These are phyloP conservation scores for Fraxinus platypoda DNA, from an alignment of 305 asterid genomes.

Conservation along the genomic window DNA sequence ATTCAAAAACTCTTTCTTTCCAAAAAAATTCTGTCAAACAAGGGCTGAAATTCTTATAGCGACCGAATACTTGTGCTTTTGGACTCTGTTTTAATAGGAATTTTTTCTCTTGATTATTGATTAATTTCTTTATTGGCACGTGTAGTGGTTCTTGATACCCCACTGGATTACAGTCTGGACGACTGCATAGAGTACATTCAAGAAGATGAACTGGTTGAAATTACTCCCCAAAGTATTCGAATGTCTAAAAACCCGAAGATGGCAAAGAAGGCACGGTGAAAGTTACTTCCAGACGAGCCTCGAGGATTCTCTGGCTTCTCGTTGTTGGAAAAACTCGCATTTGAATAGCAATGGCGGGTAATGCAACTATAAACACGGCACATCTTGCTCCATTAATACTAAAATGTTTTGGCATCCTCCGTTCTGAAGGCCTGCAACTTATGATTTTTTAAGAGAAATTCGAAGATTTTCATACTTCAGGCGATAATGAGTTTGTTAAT, in stretches of 20 bases:
- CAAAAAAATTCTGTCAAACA: background rate
- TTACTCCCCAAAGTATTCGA: conserved; percentile 83
- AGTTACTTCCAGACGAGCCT: background rate
- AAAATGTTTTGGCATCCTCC: background rate
- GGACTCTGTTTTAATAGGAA: background rate
- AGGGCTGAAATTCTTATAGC: background rate
- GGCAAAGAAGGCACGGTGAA: conserved; percentile 52
- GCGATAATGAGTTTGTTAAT: background rate
- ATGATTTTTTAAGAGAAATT: background rate
- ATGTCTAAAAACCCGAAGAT: conserved; percentile 87
- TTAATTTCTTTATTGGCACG: conserved; percentile 12
- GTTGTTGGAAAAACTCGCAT: background rate
- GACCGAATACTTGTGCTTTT: background rate
- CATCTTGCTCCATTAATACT: background rate
- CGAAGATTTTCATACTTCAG: conserved; percentile 22
- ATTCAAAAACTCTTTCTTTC: background rate
- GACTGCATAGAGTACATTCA: conserved; percentile 99
- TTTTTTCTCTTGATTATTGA: background rate
- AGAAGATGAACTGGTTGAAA: conserved; percentile 98
- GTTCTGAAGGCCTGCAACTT: background rate
- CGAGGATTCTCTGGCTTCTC: conserved; percentile 6
- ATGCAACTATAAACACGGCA: conserved; percentile 3
- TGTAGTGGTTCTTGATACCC: conserved; percentile 87
- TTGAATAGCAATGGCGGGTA: conserved; percentile 4
- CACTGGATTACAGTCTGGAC: conserved; percentile 81